Conservation (phyloP, 495 filamentous ascomycete species). For the Xylaria longipes region DNA sequence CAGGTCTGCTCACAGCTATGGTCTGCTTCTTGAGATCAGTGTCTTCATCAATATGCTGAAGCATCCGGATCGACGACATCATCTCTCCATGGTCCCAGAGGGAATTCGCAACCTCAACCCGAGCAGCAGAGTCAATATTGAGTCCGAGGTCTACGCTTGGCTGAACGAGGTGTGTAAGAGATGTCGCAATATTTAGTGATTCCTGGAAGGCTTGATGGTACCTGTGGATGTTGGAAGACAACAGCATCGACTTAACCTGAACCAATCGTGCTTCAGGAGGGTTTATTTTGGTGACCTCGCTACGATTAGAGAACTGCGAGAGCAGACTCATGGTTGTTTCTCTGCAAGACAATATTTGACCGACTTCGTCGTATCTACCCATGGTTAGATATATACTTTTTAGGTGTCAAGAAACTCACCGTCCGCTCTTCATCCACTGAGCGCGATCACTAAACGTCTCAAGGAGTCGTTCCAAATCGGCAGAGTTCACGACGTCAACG, state of each 20-base stretch:
- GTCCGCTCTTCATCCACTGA: conserved; percentile 78
- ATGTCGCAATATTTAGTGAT: conserved; percentile 81
- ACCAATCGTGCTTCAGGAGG: conserved; percentile 68
- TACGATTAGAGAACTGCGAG: conserved; percentile 68
- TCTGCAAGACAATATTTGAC: conserved; percentile 79
- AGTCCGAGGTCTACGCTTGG: conserved; percentile 71
- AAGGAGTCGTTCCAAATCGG: conserved; percentile 68
- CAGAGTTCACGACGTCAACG: conserved; percentile 60
- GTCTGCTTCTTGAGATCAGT: conserved; percentile 71
- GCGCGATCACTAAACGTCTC: conserved; percentile 67
- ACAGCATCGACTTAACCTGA: conserved; percentile 75
- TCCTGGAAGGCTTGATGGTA: conserved; percentile 83
- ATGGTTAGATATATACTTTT: conserved; percentile 20
- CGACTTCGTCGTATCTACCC: conserved; percentile 77
- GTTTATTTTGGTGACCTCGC: conserved; percentile 60
- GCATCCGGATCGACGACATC: conserved; percentile 86
- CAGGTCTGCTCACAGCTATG: conserved; percentile 74
- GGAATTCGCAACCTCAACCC: conserved; percentile 82
- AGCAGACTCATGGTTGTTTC: conserved; percentile 84
- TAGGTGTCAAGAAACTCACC: conserved; percentile 54
- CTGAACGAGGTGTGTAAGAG: conserved; percentile 73
- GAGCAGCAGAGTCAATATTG: conserved; percentile 74
- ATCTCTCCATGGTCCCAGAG: conserved; percentile 96
- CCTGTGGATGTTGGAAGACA: conserved; percentile 75
- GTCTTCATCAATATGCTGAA: conserved; percentile 72